phyloP scores from a whole-genome alignment of 163 green algal species.

The Scenedesmus sp. region DNA sequence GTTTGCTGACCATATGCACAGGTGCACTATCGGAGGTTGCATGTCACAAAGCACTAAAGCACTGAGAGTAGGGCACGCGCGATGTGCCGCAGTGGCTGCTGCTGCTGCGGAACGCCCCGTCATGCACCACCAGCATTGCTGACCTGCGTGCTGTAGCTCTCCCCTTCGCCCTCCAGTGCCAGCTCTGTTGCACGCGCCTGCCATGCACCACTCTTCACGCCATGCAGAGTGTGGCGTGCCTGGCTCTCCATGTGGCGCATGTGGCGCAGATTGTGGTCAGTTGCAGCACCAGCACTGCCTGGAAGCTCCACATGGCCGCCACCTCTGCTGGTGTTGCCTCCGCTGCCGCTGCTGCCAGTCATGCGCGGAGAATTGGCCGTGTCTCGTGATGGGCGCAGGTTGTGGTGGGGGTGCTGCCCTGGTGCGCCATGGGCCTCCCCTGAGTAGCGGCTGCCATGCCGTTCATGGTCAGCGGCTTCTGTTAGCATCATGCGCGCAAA shows the following conservation, averaged over 20 bases:
- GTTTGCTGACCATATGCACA: too few relatives aligned
- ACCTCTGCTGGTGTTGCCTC: background rate
- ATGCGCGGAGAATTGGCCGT: background rate
- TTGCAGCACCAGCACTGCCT: background rate
- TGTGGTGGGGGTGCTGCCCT: background rate
- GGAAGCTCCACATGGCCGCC: background rate
- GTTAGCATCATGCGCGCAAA: slow-evolving; percentile 55
- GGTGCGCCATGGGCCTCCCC: background rate
- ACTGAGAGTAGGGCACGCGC: too few relatives aligned
- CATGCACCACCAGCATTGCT: background rate
- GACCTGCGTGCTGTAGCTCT: slow-evolving; percentile 8
- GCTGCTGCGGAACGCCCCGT: background rate
- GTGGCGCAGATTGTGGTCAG: background rate
- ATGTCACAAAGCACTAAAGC: too few relatives aligned
- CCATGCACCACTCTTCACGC: slow-evolving; percentile 38
- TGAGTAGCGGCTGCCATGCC: background rate
- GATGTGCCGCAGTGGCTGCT: background rate
- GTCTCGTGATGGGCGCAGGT: background rate
- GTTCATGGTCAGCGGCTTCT: slow-evolving; percentile 10
- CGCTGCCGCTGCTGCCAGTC: slow-evolving; percentile 10
- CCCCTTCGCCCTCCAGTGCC: background rate
- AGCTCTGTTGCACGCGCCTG: slow-evolving; percentile 12
- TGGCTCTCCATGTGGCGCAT: background rate
- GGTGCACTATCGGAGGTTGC: too few relatives aligned
- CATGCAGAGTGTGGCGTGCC: slow-evolving; percentile 35